Percentiles rank a stretch among this genome's conserved stretches.
These are phyloP conservation scores for Fusarium nanum DNA, from an alignment of 2,329 filamentous ascomycete genomes.

Conservation along the genomic window DNA sequence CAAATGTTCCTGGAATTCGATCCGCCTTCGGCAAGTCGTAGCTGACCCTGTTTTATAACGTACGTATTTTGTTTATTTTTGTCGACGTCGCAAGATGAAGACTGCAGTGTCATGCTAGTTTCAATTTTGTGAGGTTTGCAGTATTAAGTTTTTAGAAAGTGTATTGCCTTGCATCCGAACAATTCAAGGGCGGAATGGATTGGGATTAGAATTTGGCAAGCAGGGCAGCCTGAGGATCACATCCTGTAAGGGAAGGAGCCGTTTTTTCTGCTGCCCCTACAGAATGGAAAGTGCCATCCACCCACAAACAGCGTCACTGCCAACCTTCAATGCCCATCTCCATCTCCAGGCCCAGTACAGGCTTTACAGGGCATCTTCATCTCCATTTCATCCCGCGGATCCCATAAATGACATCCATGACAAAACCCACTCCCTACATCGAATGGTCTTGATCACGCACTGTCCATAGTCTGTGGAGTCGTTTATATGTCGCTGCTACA, in stretches of 20 bases:
- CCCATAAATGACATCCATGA: slow-evolving; percentile 34
- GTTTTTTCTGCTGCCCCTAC: background rate
- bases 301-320: slow-evolving; percentile 1
- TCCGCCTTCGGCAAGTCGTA: slow-evolving; percentile 34
- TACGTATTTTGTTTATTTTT: slow-evolving; percentile 21
- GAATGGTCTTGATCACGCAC: slow-evolving; percentile 12
- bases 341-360: slow-evolving; percentile 7
- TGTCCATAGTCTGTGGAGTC: slow-evolving; percentile 28
- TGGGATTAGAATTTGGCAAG: background rate
- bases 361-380: slow-evolving; percentile 10
- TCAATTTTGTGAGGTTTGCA: background rate
- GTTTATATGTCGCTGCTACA: slow-evolving; percentile 12
- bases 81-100: background rate
- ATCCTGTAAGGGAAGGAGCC: slow-evolving; percentile 15
- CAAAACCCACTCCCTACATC: slow-evolving; percentile 24
- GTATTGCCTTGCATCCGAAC: background rate
- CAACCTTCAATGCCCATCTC: slow-evolving; percentile 17
- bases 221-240: background rate
- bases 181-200: background rate
- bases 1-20: slow-evolving; percentile 38
- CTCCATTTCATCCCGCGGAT: slow-evolving; percentile 32
- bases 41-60: slow-evolving; percentile 19
- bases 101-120: background rate
- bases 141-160: background rate
- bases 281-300: slow-evolving; percentile 7